Percentiles rank a stretch among this genome's conserved stretches.
Evolutionary conservation across 176 grass and related monocot genomes (phyloP).

Genomic region (Alopecurus myosuroides): DNA sequence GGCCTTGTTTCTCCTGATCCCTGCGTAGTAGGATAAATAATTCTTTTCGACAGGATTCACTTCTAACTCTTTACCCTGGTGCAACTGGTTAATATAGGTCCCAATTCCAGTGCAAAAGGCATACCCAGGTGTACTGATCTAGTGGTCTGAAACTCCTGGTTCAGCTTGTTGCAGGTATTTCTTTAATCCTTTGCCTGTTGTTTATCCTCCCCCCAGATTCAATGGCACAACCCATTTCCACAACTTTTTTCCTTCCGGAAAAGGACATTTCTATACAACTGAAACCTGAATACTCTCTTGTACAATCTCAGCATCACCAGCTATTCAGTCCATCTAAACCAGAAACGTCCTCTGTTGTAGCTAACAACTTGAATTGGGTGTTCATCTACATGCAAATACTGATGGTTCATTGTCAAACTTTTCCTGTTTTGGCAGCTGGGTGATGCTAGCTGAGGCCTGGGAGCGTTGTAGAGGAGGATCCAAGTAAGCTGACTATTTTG

Average conservation of each 20-base stretch:
- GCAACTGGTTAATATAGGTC: slow-evolving; percentile 27
- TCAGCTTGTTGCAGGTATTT: slow-evolving; percentile 27
- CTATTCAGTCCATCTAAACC: neutral
- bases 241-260: neutral
- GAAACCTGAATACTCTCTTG: neutral
- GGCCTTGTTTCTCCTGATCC: neutral
- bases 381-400: neutral
- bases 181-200: neutral
- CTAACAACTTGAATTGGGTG: neutral
- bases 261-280: neutral
- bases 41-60: neutral
- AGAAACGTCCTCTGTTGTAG: neutral
- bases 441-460: neutral
- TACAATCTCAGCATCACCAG: neutral
- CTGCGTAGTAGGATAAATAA: neutral
- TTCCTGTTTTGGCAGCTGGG: neutral
- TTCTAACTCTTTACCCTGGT: neutral
- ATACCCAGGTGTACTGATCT: neutral
- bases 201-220: neutral
- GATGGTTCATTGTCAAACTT: too few relatives aligned
- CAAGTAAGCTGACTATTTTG: neutral
- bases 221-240: neutral
- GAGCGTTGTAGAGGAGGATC: neutral
- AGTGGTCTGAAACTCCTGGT: neutral
- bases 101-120: neutral